Percentiles rank a stretch among this genome's conserved stretches.
Conservation (phyloP, 495 filamentous ascomycete genomes). For the Neurospora terricola region DNA sequence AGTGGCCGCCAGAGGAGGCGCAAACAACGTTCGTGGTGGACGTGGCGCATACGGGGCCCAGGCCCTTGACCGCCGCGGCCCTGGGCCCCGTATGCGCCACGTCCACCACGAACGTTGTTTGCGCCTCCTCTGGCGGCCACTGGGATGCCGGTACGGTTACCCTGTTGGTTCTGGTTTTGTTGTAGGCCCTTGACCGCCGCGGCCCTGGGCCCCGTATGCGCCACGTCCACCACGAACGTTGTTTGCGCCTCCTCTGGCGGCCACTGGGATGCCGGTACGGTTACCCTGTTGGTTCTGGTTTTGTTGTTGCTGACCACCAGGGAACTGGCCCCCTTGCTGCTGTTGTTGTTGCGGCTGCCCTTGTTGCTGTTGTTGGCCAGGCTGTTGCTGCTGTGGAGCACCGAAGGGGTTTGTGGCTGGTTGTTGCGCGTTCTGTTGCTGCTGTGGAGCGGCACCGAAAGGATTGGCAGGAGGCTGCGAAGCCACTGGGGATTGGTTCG, state of each 20-base stretch:
- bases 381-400: not conserved
- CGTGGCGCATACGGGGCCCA: constrained; percentile 5
- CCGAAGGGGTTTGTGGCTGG: not conserved
- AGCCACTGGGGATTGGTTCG: not conserved
- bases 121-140: constrained; percentile 3
- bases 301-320: not conserved
- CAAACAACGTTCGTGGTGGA: constrained; percentile 1
- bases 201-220: constrained; percentile 6
- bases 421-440: constrained; percentile 6
- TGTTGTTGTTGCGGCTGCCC: not conserved
- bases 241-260: constrained; percentile 3
- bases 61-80: constrained; percentile 17
- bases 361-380: not conserved
- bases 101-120: not conserved
- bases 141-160: not conserved
- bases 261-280: not conserved
- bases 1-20: constrained; percentile 2
- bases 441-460: not conserved
- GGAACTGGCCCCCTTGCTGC: not conserved
- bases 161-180: constrained; percentile 6
- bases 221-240: constrained; percentile 4
- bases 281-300: constrained; percentile 2
- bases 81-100: constrained; percentile 6
- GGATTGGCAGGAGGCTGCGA: not conserved
- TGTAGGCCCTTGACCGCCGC: constrained; percentile 17